These are phyloP conservation scores for Magnusiomyces sp. DNA, from an alignment of 1,139 yeast genomes.

Conservation along the genomic window DNA sequence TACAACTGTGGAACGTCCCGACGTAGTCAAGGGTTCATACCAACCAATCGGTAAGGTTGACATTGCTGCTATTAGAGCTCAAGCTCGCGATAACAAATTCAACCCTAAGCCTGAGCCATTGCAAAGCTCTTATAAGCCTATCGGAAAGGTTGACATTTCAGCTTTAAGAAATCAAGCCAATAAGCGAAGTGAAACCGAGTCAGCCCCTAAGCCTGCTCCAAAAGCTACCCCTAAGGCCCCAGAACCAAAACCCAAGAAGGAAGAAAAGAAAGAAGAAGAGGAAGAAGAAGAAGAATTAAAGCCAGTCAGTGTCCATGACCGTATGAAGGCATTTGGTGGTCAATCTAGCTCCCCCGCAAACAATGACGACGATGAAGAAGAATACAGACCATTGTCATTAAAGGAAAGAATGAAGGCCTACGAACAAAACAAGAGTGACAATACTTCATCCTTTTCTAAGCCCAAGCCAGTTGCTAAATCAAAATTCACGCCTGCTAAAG, in stretches of 20 bases:
- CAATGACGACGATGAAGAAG: slow-evolving; percentile 9
- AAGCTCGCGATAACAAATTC: slow-evolving; percentile 28
- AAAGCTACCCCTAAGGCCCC: slow-evolving; percentile 2
- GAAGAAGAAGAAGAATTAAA: slow-evolving; percentile 28
- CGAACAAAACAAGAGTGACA: slow-evolving; percentile 22
- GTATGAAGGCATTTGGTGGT: slow-evolving; percentile 29
- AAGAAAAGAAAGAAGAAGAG: slow-evolving; percentile 42
- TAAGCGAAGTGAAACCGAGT: slow-evolving; percentile 17
- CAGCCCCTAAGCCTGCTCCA: slow-evolving; percentile 5
- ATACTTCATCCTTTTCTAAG: slow-evolving; percentile 57
- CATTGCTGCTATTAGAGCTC: slow-evolving; percentile 39
- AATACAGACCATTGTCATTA: slow-evolving; percentile 13
- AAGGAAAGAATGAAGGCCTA: slow-evolving; percentile 25
- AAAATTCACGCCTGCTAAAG: slow-evolving; percentile 34
- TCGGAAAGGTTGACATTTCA: slow-evolving; percentile 50
- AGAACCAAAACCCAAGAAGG: slow-evolving; percentile 8
- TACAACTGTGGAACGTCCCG: slow-evolving; percentile 18
- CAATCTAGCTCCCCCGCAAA: slow-evolving; percentile 2
- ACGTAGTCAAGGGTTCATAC: slow-evolving; percentile 41
- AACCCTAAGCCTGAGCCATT: slow-evolving; percentile 25
- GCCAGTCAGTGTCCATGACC: slow-evolving; percentile 39
- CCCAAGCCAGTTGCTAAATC: slow-evolving; percentile 50
- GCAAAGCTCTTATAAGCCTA: slow-evolving; percentile 42
- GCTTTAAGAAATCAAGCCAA: slow-evolving; percentile 38
- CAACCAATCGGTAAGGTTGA: slow-evolving; percentile 54